phyloP scores from a whole-genome alignment of 805 yeast species.

The Lipomyces kockii region DNA sequence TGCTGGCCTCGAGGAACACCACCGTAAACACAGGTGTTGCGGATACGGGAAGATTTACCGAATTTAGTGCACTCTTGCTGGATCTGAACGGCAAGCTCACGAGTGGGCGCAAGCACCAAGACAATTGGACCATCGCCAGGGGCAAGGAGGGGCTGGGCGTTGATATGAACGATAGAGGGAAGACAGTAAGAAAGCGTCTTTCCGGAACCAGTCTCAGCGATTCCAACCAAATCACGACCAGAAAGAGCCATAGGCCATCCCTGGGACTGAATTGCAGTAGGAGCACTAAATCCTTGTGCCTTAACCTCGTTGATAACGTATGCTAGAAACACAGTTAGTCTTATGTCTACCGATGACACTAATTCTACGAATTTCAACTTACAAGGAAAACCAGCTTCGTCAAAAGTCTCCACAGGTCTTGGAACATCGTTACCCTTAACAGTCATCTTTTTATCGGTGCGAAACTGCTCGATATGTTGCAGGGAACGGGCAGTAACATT shows the following conservation, averaged over 20 bases:
- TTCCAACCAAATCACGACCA: conserved; percentile 99
- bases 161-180: conserved; percentile 91
- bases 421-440: conserved; percentile 84
- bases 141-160: conserved; percentile 91
- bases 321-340: conserved; percentile 44
- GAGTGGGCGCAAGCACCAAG: conserved; percentile 93
- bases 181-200: conserved; percentile 96
- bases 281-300: conserved; percentile 88
- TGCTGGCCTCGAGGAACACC: conserved; percentile 99
- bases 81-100: conserved; percentile 98
- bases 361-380: neutral
- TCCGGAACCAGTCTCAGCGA: conserved; percentile 99
- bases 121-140: conserved; percentile 98
- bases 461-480: conserved; percentile 71
- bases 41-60: conserved; percentile 87
- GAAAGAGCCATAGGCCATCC: conserved; percentile 99
- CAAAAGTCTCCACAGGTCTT: conserved; percentile 88
- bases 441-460: conserved; percentile 85
- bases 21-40: conserved; percentile 87
- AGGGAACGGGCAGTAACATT: conserved; percentile 75
- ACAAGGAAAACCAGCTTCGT: conserved; percentile 94
- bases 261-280: conserved; percentile 97
- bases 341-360: neutral
- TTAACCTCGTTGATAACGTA: conserved; percentile 88
- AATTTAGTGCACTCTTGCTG: conserved; percentile 95